A percentile compares a stretch with the other conserved stretches of the same genome.
Evolutionary conservation across 1,139 yeast species (phyloP).

Genomic region (Lodderomyces parapsilosis): DNA sequence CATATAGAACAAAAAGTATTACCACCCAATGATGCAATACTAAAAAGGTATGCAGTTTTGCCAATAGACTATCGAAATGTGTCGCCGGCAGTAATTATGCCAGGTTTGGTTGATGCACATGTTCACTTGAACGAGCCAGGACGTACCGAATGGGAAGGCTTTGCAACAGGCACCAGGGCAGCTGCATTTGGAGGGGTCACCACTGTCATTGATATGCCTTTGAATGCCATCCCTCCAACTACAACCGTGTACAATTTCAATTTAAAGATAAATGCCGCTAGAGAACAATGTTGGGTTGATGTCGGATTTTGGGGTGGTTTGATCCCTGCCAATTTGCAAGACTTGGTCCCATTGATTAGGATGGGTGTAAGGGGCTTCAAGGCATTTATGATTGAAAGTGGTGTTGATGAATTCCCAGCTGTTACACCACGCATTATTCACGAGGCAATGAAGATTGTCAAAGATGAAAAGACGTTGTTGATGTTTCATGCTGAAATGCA

Average conservation of each 20-base stretch:
- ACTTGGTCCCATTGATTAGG: slow-evolving; percentile 69
- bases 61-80: slow-evolving; percentile 50
- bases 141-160: slow-evolving; percentile 94
- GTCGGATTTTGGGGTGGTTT: slow-evolving; percentile 97
- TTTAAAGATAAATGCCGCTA: slow-evolving; percentile 73
- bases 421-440: slow-evolving; percentile 62
- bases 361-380: slow-evolving; percentile 93
- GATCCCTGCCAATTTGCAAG: slow-evolving; percentile 70
- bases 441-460: slow-evolving; percentile 61
- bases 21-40: slow-evolving; percentile 33
- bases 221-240: slow-evolving; percentile 94
- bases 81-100: slow-evolving; percentile 68
- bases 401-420: slow-evolving; percentile 92
- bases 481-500: slow-evolving; percentile 96
- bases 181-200: slow-evolving; percentile 97
- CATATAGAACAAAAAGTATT: slow-evolving; percentile 42
- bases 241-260: slow-evolving; percentile 78
- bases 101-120: slow-evolving; percentile 91
- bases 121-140: slow-evolving; percentile 95
- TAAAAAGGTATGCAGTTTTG: slow-evolving; percentile 41
- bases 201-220: slow-evolving; percentile 93
- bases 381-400: slow-evolving; percentile 86
- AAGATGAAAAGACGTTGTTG: slow-evolving; percentile 63
- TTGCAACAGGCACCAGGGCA: slow-evolving; percentile 86
- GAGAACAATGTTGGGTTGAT: slow-evolving; percentile 85